Evolutionary conservation across 1,284 basidiomycete species (phyloP).

Genomic region (Xerocomus minutiporus): DNA sequence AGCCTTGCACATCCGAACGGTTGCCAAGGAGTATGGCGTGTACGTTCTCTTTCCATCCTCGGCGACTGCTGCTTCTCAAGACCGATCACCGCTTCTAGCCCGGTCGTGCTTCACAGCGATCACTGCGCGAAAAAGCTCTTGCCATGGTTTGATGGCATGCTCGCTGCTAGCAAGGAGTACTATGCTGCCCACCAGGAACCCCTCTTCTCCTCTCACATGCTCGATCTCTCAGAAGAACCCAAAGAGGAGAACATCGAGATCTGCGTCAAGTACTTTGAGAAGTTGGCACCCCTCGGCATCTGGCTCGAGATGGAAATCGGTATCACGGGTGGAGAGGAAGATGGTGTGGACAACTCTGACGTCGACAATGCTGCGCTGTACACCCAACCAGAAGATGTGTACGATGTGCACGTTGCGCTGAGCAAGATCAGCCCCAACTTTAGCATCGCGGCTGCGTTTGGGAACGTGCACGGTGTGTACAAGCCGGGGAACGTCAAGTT

Average conservation of each 20-base stretch:
- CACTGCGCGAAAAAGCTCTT: slow-evolving; percentile 99
- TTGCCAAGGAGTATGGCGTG: slow-evolving; percentile 90
- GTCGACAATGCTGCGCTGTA: slow-evolving; percentile 94
- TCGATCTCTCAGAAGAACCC: slow-evolving; percentile 96
- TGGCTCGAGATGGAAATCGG: slow-evolving; percentile 99
- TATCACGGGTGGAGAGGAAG: slow-evolving; percentile 99
- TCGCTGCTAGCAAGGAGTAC: slow-evolving; percentile 93
- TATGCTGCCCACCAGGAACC: slow-evolving; percentile 87
- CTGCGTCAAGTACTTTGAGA: slow-evolving; percentile 93
- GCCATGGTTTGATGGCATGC: slow-evolving; percentile 99
- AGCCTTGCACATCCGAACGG: slow-evolving; percentile 87
- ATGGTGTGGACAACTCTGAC: slow-evolving; percentile 94
- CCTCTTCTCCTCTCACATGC: slow-evolving; percentile 99
- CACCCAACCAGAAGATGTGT: slow-evolving; percentile 97
- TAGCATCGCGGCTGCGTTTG: slow-evolving; percentile 83
- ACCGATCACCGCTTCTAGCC: slow-evolving; percentile 43
- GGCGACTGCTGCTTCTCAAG: neutral
- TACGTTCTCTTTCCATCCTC: slow-evolving; percentile 40
- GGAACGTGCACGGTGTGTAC: slow-evolving; percentile 86
- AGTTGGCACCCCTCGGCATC: slow-evolving; percentile 88
- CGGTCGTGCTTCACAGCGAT: slow-evolving; percentile 97
- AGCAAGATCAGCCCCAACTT: slow-evolving; percentile 89
- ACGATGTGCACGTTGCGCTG: slow-evolving; percentile 85
- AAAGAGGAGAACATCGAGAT: slow-evolving; percentile 96
- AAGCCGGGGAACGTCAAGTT: slow-evolving; percentile 84